A percentile compares a stretch with the other conserved stretches of the same genome.
phyloP scores from a whole-genome alignment of 768 basidiomycete genomes.

The Naematelia aurantialba region DNA sequence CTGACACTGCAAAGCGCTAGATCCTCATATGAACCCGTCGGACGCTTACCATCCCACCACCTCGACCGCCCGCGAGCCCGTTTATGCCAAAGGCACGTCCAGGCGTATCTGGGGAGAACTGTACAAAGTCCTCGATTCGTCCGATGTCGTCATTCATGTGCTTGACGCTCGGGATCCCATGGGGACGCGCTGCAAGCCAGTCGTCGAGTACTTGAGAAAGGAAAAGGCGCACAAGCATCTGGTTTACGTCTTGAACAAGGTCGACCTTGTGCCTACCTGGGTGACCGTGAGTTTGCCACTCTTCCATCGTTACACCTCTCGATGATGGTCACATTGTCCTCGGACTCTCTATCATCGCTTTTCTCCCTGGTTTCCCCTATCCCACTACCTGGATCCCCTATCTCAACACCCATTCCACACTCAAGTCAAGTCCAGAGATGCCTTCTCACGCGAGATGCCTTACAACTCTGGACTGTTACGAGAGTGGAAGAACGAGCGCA shows the following conservation, averaged over 20 bases:
- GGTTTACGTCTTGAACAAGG: constrained; percentile 95
- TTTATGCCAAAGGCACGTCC: constrained; percentile 92
- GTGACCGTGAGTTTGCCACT: constrained; percentile 69
- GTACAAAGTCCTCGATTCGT: constrained; percentile 99
- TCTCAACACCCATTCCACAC: constrained; percentile 46
- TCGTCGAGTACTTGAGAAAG: constrained; percentile 86
- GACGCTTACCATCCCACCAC: constrained; percentile 44
- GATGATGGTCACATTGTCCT: background rate
- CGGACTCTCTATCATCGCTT: constrained; percentile 3
- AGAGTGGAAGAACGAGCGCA: constrained; percentile 55
- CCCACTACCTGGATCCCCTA: background rate
- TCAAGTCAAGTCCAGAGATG: constrained; percentile 54
- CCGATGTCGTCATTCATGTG: constrained; percentile 91
- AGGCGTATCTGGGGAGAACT: constrained; percentile 94
- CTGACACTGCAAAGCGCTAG: background rate
- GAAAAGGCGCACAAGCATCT: constrained; percentile 98
- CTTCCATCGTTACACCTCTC: constrained; percentile 4
- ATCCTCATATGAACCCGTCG: constrained; percentile 7
- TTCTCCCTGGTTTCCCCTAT: background rate
- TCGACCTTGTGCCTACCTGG: constrained; percentile 97
- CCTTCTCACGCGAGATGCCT: too few species aligned
- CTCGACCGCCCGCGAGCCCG: constrained; percentile 68
- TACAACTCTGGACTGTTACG: constrained; percentile 54
- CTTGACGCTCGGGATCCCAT: constrained; percentile 93
- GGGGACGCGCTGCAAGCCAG: constrained; percentile 90